These are phyloP conservation scores for Luvunga scandens DNA, from an alignment of 345 rosid species.

Conservation along the genomic window DNA sequence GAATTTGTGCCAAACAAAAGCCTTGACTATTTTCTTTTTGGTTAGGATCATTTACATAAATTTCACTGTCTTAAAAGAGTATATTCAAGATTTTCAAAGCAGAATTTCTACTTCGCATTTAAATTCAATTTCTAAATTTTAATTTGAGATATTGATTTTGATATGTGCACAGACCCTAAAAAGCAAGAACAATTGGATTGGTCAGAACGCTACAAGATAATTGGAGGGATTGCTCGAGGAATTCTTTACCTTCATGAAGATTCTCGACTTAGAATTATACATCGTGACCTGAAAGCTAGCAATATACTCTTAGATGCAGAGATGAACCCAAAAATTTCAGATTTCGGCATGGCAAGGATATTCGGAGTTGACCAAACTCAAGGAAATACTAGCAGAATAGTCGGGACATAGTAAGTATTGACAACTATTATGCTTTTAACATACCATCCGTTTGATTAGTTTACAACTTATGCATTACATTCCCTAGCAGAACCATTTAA, in stretches of 20 bases:
- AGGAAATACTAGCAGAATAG: slow-evolving; percentile 30
- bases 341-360: slow-evolving; percentile 46
- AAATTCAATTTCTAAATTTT: too few species aligned
- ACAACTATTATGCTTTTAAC: neutral
- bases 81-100: neutral
- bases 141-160: neutral
- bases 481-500: neutral
- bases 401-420: slow-evolving; percentile 37
- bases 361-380: slow-evolving; percentile 36
- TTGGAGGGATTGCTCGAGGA: slow-evolving; percentile 52
- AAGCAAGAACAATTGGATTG: slow-evolving; percentile 39
- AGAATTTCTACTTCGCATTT: neutral
- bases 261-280: slow-evolving; percentile 48
- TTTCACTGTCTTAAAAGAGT: neutral
- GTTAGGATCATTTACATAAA: slow-evolving; percentile 11
- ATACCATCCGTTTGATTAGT: neutral
- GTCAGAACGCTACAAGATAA: slow-evolving; percentile 45
- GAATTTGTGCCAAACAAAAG: slow-evolving; percentile 49
- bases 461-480: neutral
- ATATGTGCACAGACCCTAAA: slow-evolving; percentile 25
- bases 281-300: slow-evolving; percentile 51
- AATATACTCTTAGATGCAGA: slow-evolving; percentile 20
- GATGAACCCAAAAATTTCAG: slow-evolving; percentile 41
- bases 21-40: slow-evolving; percentile 38
- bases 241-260: slow-evolving; percentile 55